Percentiles rank a stretch among this genome's conserved stretches.
Evolutionary conservation across 2,329 filamentous ascomycete species (phyloP).

Genomic region (Allantophomopsis lycopodina): DNA sequence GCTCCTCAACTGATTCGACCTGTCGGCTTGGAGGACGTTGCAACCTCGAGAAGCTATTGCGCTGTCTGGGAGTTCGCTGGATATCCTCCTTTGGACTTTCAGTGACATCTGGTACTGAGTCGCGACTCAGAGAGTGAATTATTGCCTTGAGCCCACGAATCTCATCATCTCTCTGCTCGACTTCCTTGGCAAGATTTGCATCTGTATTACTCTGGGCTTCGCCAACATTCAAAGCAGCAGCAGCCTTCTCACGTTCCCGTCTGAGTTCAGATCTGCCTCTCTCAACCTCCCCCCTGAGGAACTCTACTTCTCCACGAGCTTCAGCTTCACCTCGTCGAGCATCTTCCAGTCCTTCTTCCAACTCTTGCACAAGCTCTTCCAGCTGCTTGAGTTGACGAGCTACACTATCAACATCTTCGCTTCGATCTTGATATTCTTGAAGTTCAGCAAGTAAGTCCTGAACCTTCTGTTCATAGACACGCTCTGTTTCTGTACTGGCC

Average conservation of each 20-base stretch:
- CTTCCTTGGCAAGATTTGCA: constrained; percentile 47
- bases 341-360: constrained; percentile 94
- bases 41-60: constrained; percentile 6
- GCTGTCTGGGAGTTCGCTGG: constrained; percentile 16
- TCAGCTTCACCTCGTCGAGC: constrained; percentile 88
- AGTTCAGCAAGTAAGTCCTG: constrained; percentile 76
- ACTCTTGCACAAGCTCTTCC: constrained; percentile 89
- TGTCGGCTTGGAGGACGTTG: constrained; percentile 23
- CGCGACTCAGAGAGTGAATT: constrained; percentile 85
- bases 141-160: constrained; percentile 95
- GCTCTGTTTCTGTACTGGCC: constrained; percentile 87
- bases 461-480: constrained; percentile 90
- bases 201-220: constrained; percentile 13
- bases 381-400: constrained; percentile 87
- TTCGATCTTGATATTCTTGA: constrained; percentile 66
- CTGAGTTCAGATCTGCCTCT: constrained; percentile 77
- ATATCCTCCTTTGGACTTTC: constrained; percentile 8
- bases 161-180: constrained; percentile 93
- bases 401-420: constrained; percentile 82
- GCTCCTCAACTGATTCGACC: constrained; percentile 37
- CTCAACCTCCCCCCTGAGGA: constrained; percentile 87
- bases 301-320: constrained; percentile 90
- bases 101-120: constrained; percentile 29
- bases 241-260: constrained; percentile 74
- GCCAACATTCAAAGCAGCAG: constrained; percentile 37